Evolutionary conservation across 2,329 filamentous ascomycete species (phyloP).

Genomic region (Lachnellula subtilissima): DNA sequence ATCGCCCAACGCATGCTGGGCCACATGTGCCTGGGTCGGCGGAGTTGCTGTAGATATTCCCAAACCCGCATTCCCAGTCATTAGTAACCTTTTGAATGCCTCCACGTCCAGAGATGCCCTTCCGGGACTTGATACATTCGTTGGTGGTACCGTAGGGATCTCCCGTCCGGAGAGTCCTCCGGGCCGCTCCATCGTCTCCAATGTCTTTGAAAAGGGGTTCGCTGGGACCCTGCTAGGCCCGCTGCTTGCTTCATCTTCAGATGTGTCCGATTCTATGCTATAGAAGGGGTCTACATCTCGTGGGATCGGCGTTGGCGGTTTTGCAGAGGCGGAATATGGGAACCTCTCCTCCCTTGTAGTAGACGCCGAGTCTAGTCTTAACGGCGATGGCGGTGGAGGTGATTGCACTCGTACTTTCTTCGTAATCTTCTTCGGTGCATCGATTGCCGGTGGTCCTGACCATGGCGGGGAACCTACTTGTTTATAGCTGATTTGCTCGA

Average conservation of each 20-base stretch:
- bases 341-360: constrained; percentile 26
- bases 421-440: constrained; percentile 25
- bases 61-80: constrained; percentile 61
- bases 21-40: constrained; percentile 24
- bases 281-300: constrained; percentile 32
- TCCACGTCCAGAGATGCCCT: constrained; percentile 63
- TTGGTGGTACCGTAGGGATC: constrained; percentile 8
- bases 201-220: constrained; percentile 55
- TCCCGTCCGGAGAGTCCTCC: constrained; percentile 25
- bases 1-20: constrained; percentile 28
- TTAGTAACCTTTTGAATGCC: constrained; percentile 68
- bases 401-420: constrained; percentile 66
- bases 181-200: constrained; percentile 45
- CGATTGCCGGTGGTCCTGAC: constrained; percentile 5
- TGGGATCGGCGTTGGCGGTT: constrained; percentile 28
- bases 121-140: constrained; percentile 28
- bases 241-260: constrained; percentile 23
- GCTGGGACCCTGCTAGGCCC: constrained; percentile 32
- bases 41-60: constrained; percentile 27
- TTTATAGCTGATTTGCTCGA: constrained; percentile 15
- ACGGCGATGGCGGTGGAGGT: constrained; percentile 49
- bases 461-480: constrained; percentile 10
- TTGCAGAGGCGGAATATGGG: constrained; percentile 11
- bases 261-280: constrained; percentile 29
- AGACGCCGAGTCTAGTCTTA: constrained; percentile 47